Percentiles rank a stretch among this genome's conserved stretches.
These are phyloP conservation scores for Margaritispora aquatica DNA, from an alignment of 495 filamentous ascomycete genomes.

Conservation along the genomic window DNA sequence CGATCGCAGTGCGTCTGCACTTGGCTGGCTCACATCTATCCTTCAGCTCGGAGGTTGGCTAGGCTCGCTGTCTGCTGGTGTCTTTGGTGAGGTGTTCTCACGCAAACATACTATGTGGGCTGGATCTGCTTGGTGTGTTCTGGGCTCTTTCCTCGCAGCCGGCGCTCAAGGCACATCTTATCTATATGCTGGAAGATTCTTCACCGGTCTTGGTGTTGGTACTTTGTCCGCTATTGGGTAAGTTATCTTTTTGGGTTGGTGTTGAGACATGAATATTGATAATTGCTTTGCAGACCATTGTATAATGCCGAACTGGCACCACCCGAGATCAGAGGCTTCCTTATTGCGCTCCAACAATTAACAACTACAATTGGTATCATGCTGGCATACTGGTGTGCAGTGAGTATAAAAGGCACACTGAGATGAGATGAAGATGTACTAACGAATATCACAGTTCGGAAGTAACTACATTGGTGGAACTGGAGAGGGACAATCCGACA, in stretches of 20 bases:
- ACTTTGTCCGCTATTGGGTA: constrained; percentile 17
- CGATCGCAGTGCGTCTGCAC: neutral
- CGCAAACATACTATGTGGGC: constrained; percentile 24
- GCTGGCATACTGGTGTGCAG: constrained; percentile 24
- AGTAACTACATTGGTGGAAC: constrained; percentile 43
- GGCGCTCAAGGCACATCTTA: constrained; percentile 13
- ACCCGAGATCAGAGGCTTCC: constrained; percentile 21
- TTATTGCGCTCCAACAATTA: constrained; percentile 25
- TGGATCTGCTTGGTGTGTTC: constrained; percentile 18
- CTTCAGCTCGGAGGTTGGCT: constrained; percentile 21
- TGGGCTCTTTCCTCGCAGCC: constrained; percentile 18
- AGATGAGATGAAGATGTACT: neutral
- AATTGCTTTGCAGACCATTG: constrained; percentile 9
- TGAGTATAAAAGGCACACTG: neutral
- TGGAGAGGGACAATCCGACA: constrained; percentile 33
- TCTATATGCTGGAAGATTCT: constrained; percentile 22
- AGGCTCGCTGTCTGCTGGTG: constrained; percentile 17
- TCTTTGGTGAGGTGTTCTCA: constrained; percentile 21
- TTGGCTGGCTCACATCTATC: constrained; percentile 35
- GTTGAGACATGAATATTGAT: neutral
- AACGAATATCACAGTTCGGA: constrained; percentile 10
- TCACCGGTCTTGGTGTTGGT: constrained; percentile 23
- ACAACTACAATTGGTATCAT: constrained; percentile 25
- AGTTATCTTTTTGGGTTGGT: neutral
- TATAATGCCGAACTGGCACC: constrained; percentile 27